phyloP scores from a whole-genome alignment of 495 filamentous ascomycete genomes.

The Parathielavia hyrcaniae region DNA sequence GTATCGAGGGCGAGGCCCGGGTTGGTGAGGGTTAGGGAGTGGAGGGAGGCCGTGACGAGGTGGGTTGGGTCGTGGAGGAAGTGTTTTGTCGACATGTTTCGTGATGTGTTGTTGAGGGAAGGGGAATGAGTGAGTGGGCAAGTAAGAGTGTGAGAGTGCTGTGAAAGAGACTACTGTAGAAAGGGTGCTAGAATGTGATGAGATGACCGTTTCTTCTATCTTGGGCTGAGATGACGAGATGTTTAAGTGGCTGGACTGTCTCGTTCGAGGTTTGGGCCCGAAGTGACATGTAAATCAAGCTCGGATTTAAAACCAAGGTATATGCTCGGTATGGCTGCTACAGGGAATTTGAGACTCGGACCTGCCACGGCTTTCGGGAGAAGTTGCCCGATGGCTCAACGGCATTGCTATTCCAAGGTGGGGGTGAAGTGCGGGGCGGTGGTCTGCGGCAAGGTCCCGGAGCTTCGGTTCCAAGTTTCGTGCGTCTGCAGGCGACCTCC shows the following conservation, averaged over 20 bases:
- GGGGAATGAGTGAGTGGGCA: neutral
- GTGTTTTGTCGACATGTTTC: constrained; percentile 73
- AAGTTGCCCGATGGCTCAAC: constrained; percentile 12
- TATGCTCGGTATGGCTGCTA: no score
- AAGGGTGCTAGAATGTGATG: no score
- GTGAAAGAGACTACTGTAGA: no score
- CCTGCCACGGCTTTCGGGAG: constrained; percentile 9
- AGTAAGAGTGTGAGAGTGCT: neutral
- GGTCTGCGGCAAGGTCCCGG: no score
- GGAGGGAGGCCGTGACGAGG: constrained; percentile 72
- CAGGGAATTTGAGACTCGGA: no score
- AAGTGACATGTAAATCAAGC: no score
- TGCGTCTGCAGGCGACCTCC: constrained; percentile 6
- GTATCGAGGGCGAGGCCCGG: constrained; percentile 74
- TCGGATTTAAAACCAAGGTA: no score
- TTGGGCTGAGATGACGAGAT: no score
- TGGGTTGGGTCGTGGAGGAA: constrained; percentile 83
- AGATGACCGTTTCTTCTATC: neutral
- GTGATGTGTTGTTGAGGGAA: constrained; percentile 10
- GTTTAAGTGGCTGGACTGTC: no score
- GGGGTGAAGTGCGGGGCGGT: constrained; percentile 4
- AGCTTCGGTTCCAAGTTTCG: neutral
- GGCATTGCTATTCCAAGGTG: constrained; percentile 6
- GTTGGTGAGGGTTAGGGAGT: constrained; percentile 74
- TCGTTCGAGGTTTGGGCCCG: no score